Evolutionary conservation across 768 basidiomycete species (phyloP).

Genomic region (Mycena venus): DNA sequence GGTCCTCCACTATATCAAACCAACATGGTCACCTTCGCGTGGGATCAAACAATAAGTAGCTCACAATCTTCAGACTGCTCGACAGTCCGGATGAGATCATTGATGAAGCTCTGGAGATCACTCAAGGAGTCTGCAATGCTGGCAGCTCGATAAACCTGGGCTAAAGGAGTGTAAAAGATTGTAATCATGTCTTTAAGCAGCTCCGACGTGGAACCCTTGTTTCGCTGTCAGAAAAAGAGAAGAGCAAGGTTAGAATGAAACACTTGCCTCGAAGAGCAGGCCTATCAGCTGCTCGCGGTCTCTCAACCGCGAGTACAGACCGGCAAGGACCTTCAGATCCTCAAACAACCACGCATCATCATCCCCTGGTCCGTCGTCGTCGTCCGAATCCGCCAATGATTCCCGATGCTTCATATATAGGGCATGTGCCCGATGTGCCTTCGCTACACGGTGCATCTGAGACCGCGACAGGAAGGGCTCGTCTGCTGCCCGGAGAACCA

Average conservation of each 20-base stretch:
- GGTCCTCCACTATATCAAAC: conserved; percentile 78
- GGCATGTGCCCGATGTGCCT: conserved; percentile 82
- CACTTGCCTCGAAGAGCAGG: conserved; percentile 90
- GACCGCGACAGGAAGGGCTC: conserved; percentile 80
- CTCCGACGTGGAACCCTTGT: conserved; percentile 92
- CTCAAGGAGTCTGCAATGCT: conserved; percentile 94
- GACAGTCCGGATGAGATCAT: conserved; percentile 94
- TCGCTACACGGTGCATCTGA: conserved; percentile 86
- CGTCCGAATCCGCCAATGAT: conserved; percentile 83
- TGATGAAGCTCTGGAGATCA: conserved; percentile 94
- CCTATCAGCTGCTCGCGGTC: conserved; percentile 95
- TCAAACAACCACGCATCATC: conserved; percentile 98
- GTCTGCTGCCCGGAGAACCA: conserved; percentile 84
- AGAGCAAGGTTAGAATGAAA: background rate
- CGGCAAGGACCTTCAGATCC: conserved; percentile 85
- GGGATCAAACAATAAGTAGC: conserved; percentile 43
- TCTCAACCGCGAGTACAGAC: conserved; percentile 82
- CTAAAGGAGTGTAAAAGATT: conserved; percentile 96
- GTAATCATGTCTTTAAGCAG: conserved; percentile 98
- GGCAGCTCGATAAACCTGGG: conserved; percentile 97
- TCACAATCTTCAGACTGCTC: conserved; percentile 91
- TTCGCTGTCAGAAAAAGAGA: background rate
- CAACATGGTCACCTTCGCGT: conserved; percentile 12
- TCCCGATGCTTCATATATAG: conserved; percentile 77
- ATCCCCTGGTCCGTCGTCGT: conserved; percentile 92